These are phyloP conservation scores for Suhomyces anneliseae DNA, from an alignment of 1,139 yeast species.

Conservation along the genomic window DNA sequence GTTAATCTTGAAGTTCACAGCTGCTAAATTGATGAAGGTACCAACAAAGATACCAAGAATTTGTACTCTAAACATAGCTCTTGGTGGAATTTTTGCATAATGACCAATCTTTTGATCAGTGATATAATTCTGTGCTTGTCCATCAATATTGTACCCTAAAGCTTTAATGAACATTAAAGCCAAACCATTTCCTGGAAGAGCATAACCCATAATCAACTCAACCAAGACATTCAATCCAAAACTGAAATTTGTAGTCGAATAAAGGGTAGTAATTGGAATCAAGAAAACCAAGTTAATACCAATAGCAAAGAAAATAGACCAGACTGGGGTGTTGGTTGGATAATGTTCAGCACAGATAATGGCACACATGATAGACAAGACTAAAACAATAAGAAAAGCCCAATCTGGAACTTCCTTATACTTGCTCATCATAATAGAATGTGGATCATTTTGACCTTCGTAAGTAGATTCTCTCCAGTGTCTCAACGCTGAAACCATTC, in stretches of 20 bases:
- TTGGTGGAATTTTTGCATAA: constrained; percentile 60
- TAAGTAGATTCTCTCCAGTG: constrained; percentile 13
- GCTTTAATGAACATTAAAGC: constrained; percentile 40
- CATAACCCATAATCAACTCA: constrained; percentile 40
- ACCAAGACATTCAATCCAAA: constrained; percentile 43
- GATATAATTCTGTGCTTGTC: constrained; percentile 60
- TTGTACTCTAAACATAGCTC: constrained; percentile 61
- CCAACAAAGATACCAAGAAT: constrained; percentile 44
- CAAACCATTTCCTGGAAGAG: constrained; percentile 40
- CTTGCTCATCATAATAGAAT: constrained; percentile 21
- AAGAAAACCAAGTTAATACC: constrained; percentile 36
- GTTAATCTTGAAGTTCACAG: constrained; percentile 52
- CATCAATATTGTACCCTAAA: constrained; percentile 46
- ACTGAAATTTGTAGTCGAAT: constrained; percentile 38
- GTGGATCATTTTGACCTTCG: constrained; percentile 22
- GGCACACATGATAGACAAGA: constrained; percentile 20
- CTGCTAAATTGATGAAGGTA: constrained; percentile 52
- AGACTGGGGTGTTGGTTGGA: constrained; percentile 40
- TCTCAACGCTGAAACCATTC: constrained; percentile 5
- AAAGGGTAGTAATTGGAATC: constrained; percentile 38
- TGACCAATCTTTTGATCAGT: constrained; percentile 61
- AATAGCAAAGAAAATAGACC: constrained; percentile 31
- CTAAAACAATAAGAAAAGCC: constrained; percentile 19
- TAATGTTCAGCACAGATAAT: constrained; percentile 30
- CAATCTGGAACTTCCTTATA: constrained; percentile 27